Evolutionary conservation across 177 flowering plant genomes (phyloP).

Genomic region (Vitis hybrid): DNA sequence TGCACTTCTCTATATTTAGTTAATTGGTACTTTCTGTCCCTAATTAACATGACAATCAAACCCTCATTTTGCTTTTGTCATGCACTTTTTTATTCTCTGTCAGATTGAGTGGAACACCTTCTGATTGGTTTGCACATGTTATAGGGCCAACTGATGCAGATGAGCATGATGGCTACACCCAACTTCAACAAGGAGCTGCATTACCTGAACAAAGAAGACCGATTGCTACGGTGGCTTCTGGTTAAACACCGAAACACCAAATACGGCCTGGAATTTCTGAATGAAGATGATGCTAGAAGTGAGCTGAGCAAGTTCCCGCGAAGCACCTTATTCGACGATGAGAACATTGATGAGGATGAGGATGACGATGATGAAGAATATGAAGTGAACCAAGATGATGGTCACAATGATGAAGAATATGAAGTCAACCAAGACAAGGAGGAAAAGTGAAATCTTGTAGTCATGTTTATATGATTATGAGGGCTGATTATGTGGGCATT

Average conservation of each 20-base stretch:
- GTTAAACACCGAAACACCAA: conserved; percentile 70
- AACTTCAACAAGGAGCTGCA: conserved; percentile 82
- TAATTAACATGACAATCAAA: too few relatives aligned
- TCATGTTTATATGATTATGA: too few relatives aligned
- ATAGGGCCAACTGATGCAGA: conserved; percentile 87
- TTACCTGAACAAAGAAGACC: conserved; percentile 90
- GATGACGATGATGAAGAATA: conserved; percentile 31
- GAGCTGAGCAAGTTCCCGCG: conserved; percentile 25
- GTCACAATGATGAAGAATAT: conserved; percentile 23
- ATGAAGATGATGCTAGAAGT: conserved; percentile 32
- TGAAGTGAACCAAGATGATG: conserved; percentile 17
- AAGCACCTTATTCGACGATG: conserved; percentile 27
- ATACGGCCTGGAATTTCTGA: conserved; percentile 39
- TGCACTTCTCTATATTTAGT: too few relatives aligned
- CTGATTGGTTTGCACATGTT: conserved; percentile 6
- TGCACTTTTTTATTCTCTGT: background rate
- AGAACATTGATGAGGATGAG: conserved; percentile 30
- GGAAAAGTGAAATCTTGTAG: too few relatives aligned
- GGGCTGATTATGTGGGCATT: too few relatives aligned
- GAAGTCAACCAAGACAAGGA: conserved; percentile 9
- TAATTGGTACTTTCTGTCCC: too few relatives aligned
- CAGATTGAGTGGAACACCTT: background rate
- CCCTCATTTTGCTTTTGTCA: background rate
- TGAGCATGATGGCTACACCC: conserved; percentile 96
- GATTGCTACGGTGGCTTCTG: conserved; percentile 91